Base-by-base conservation (phyloP, 257 asterid genomes). In the Paulownia fortunei region DNA sequence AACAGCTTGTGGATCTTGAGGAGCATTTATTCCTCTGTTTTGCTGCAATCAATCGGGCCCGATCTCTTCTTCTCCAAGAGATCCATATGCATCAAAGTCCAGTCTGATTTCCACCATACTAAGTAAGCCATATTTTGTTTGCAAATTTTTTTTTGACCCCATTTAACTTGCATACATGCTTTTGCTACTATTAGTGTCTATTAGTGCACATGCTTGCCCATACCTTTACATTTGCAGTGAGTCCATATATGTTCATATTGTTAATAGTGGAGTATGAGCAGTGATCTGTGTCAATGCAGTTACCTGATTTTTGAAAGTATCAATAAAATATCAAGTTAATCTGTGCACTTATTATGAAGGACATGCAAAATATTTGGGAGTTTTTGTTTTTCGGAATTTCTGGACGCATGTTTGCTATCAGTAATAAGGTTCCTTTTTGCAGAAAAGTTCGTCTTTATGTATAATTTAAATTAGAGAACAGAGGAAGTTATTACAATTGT, bases 21-120 rank as follows among this genome's bases (percentile, higher is more conserved):
- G 98, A 94, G 80, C 99, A 94, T 84, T 72, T 94, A 70, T 89
- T 92, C 82, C 84, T 94, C 49, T 90, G 97, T 79, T 89, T 91
- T 79, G 83, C 88, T 62, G 94, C 97, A 5, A 90, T 92, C 54
- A 95, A 92, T 76, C 87, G 92, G 34, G 93, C 97, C 2, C 82
- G 99, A 34, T 59, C 88, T 2, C 89, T 84, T 73, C 96, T 95
- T 41, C 92, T 92, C 44, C 76, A 84, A 37, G 91, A 86, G 86
- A 79, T 89, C 49, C 79, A 44, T 49, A 70, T 60, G 72, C 87
- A 78, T 61, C 76, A 72, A 42, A 60, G 30, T 77, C 56, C 85
- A 3, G 61, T 19, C 65, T 80, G 82, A 78, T 60, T 27, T 58
- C 39, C 46, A 37, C 27, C 65, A 54, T 23, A 51, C 21, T 70